Evolutionary conservation across 768 basidiomycete species (phyloP).

Genomic region (Melanogaster broomeanus): DNA sequence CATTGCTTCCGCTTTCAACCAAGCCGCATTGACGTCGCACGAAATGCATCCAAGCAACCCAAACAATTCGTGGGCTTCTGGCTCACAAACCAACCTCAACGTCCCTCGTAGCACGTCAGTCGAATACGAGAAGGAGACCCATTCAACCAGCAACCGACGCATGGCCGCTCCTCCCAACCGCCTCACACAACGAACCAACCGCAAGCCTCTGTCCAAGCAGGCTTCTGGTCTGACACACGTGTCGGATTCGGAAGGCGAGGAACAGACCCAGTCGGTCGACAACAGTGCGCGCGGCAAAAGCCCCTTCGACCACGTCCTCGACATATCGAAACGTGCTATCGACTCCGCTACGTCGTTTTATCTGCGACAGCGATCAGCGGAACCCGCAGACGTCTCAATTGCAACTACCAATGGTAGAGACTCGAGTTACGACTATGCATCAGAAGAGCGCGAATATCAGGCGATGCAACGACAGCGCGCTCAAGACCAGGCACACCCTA

Average conservation of each 20-base stretch:
- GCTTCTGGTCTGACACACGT: constrained; percentile 51
- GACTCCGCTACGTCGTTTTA: constrained; percentile 60
- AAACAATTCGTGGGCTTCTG: constrained; percentile 69
- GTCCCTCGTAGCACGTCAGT: constrained; percentile 77
- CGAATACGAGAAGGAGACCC: constrained; percentile 72
- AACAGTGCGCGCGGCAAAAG: constrained; percentile 60
- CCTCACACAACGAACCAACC: constrained; percentile 32
- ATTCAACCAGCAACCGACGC: constrained; percentile 53
- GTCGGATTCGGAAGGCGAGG: constrained; percentile 73
- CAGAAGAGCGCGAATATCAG: constrained; percentile 70
- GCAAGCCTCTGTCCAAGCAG: constrained; percentile 57
- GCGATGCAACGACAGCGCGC: constrained; percentile 29
- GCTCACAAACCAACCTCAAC: constrained; percentile 44
- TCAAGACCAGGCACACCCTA: constrained; percentile 23
- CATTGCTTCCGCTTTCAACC: constrained; percentile 78
- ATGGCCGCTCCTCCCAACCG: constrained; percentile 64
- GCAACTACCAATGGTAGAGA: constrained; percentile 40
- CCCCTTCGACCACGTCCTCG: constrained; percentile 63
- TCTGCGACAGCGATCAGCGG: constrained; percentile 61
- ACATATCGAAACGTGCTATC: constrained; percentile 53
- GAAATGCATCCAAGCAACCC: constrained; percentile 51
- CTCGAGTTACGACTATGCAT: constrained; percentile 75
- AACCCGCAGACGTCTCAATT: constrained; percentile 47
- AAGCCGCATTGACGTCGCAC: constrained; percentile 53
- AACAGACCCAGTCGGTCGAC: constrained; percentile 28